A percentile compares a stretch with the other conserved stretches of the same genome.
Conservation (phyloP, 306 rosid species). For the Glycine soja region DNA sequence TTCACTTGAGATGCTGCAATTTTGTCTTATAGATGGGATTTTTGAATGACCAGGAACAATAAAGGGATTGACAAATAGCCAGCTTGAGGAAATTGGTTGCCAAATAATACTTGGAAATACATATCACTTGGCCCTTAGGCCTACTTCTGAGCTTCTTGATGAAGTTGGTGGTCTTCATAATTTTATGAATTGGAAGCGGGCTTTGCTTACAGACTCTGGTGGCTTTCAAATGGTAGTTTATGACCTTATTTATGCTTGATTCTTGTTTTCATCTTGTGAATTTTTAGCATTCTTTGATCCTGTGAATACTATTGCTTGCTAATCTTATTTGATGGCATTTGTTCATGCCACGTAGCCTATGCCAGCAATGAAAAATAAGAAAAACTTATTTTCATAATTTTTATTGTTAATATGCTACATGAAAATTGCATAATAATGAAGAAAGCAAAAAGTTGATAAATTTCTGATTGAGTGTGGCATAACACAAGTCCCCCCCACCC, state of each 20-base stretch:
- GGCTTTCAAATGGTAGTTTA: constrained; percentile 93
- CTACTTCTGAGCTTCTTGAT: constrained; percentile 90
- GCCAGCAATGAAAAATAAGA: neutral
- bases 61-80: constrained; percentile 80
- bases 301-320: neutral
- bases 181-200: constrained; percentile 97
- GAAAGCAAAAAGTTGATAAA: constrained; percentile 2
- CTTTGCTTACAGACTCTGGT: constrained; percentile 93
- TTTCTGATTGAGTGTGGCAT: neutral
- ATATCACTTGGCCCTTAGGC: constrained; percentile 93
- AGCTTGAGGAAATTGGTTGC: constrained; percentile 95
- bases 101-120: constrained; percentile 98
- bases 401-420: neutral
- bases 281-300: constrained; percentile 29
- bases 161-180: constrained; percentile 90
- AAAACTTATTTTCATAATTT: constrained; percentile 4
- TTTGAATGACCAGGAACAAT: constrained; percentile 72
- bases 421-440: constrained; percentile 12
- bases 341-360: constrained; percentile 13
- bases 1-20: constrained; percentile 31
- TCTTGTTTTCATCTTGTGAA: constrained; percentile 20
- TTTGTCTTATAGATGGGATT: constrained; percentile 30
- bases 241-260: constrained; percentile 30
- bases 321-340: constrained; percentile 18
- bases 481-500: too few species aligned